Evolutionary conservation across 2,329 filamentous ascomycete species (phyloP).

Genomic region (Xylogone sp.): DNA sequence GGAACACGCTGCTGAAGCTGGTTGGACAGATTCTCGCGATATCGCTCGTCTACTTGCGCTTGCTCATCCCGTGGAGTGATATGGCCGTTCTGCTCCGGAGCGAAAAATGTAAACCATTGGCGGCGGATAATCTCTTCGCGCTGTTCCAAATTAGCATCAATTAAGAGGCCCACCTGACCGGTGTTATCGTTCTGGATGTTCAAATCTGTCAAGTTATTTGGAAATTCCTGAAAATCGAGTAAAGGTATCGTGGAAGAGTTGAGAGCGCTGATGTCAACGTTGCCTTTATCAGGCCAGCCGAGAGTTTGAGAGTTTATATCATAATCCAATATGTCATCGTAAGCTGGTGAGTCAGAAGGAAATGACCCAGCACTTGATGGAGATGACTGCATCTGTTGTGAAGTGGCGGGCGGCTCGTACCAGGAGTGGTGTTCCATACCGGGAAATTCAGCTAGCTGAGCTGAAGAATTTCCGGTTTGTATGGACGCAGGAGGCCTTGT

Average conservation of each 20-base stretch:
- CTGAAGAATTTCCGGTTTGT: background rate
- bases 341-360: background rate
- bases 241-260: background rate
- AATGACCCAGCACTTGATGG: background rate
- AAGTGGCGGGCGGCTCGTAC: background rate
- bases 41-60: slow-evolving; percentile 1
- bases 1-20: background rate
- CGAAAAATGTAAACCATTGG: background rate
- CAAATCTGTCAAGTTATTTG: background rate
- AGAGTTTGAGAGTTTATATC: background rate
- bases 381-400: background rate
- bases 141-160: background rate
- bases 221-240: background rate
- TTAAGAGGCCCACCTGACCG: background rate
- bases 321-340: background rate
- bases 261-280: background rate
- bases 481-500: no score
- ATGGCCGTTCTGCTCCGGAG: background rate
- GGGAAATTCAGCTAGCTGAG: no score
- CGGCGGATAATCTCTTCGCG: background rate
- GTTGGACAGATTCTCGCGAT: background rate
- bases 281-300: background rate
- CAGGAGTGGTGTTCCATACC: background rate
- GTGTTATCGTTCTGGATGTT: background rate
- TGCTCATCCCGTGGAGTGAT: background rate